Percentiles rank a stretch among this genome's conserved stretches.
Evolutionary conservation across 805 yeast genomes (phyloP).

Genomic region (Myxozyma lipomycoides): DNA sequence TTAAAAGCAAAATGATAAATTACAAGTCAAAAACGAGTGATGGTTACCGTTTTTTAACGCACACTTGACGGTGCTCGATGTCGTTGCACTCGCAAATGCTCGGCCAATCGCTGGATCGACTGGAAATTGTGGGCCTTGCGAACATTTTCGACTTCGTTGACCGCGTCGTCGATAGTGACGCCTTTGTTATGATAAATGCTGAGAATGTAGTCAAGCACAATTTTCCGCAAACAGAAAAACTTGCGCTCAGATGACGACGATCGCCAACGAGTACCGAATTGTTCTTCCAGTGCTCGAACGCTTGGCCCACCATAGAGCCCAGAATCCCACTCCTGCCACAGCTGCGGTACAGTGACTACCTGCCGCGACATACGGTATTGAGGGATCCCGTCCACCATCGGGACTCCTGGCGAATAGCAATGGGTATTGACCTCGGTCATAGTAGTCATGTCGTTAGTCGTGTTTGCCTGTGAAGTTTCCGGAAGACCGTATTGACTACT

Average conservation of each 20-base stretch:
- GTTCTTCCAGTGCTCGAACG: constrained; percentile 22
- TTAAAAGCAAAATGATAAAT: no score
- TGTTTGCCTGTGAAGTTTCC: not conserved
- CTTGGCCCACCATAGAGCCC: constrained; percentile 25
- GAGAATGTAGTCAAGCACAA: constrained; percentile 18
- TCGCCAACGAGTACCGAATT: constrained; percentile 25
- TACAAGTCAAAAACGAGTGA: no score
- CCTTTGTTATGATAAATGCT: constrained; percentile 13
- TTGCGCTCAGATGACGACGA: constrained; percentile 22
- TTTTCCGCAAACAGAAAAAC: constrained; percentile 25
- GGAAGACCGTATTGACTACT: not conserved
- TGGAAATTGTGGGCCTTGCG: constrained; percentile 16
- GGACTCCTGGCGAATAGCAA: not conserved
- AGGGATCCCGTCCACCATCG: constrained; percentile 3
- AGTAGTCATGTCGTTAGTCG: no score
- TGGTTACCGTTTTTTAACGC: no score
- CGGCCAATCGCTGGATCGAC: constrained; percentile 24
- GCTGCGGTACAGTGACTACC: constrained; percentile 18
- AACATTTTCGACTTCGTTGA: constrained; percentile 19
- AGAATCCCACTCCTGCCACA: constrained; percentile 25
- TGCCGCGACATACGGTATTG: constrained; percentile 24
- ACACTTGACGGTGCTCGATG: no score
- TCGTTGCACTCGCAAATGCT: no score
- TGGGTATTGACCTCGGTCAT: not conserved
- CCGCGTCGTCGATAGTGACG: constrained; percentile 13